A percentile compares a stretch with the other conserved stretches of the same genome.
Conservation (phyloP, 2,329 filamentous ascomycete genomes). For the Gnomoniopsis smithogilvyi region DNA sequence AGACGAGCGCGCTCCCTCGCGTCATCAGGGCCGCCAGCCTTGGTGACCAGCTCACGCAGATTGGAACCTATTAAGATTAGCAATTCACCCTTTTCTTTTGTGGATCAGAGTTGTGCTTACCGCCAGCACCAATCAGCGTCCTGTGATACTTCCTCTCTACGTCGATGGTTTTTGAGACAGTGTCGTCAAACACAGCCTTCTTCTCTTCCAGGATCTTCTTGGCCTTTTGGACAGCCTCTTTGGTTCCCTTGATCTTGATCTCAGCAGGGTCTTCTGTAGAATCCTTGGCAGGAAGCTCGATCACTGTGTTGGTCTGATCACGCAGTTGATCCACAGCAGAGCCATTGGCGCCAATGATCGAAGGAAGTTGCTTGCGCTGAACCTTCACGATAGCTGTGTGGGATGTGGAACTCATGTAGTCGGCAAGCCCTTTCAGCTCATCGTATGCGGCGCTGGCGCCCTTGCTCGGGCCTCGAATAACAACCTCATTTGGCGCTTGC, state of each 20-base stretch:
- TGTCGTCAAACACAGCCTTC: conserved; percentile 83
- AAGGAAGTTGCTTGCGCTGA: conserved; percentile 89
- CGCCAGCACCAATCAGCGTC: conserved; percentile 82
- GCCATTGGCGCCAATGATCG: conserved; percentile 86
- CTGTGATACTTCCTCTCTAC: conserved; percentile 95
- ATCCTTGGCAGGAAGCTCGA: conserved; percentile 85
- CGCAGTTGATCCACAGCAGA: conserved; percentile 88
- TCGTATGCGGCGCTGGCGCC: conserved; percentile 90
- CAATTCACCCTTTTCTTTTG: not conserved
- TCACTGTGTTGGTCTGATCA: conserved; percentile 78
- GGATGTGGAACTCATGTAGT: conserved; percentile 88
- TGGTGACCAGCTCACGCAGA: conserved; percentile 80
- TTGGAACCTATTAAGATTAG: conserved; percentile 65
- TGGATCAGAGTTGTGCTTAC: conserved; percentile 48
- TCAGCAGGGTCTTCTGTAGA: conserved; percentile 70
- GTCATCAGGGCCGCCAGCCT: conserved; percentile 87
- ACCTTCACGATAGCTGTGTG: conserved; percentile 77
- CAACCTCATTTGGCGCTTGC: conserved; percentile 83
- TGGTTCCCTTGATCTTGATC: conserved; percentile 89
- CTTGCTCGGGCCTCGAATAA: conserved; percentile 86
- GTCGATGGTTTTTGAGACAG: conserved; percentile 77
- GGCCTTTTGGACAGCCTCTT: conserved; percentile 84
- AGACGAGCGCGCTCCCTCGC: conserved; percentile 79
- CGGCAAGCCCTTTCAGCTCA: conserved; percentile 82
- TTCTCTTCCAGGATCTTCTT: conserved; percentile 89